Base-by-base conservation (phyloP, 2,329 filamentous ascomycete species). In the Periconia digitata region DNA sequence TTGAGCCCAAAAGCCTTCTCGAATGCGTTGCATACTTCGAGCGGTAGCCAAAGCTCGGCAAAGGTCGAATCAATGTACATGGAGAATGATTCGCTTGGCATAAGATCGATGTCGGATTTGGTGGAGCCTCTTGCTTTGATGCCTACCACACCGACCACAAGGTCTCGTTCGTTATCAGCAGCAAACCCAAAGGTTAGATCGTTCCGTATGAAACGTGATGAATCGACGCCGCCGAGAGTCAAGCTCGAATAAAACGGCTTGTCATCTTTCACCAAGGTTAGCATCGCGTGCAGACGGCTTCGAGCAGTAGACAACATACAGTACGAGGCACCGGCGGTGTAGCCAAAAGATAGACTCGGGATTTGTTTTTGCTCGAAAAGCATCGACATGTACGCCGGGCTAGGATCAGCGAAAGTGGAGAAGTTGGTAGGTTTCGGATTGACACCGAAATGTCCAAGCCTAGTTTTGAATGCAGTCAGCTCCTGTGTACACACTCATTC, bases 301-400 rank as follows among this genome's bases (percentile, higher is more conserved):
- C 5, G 23, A 13, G 8, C 18, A 7, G 29, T 16, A 16, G 29
- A 13, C 15, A 20, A 70, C 80, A 66, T 73, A 85, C 85, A 79
- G 62, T 90, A 90, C 52, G 80, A 79, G n/a, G 86, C 86, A 15
- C 88, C 88, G 35, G 87, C 87, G 3, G 87, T 90, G 66, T 85
- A 91, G 43, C 85, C 86, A 64, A 87, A 90, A 36, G 85, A 88
- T 53, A 89, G 77, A 64, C 87, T 90, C 1, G 86, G 84, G 40
- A 90, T 87, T 48, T 72, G 74, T 8, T 80, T 80, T 39, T 67
- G 60, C 10, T 77, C 69, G 61, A 84, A 79, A 37, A 87, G 80
- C 43, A 60, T 54, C 1, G 68, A 69, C 64, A 78, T 72, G 54
- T 72, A 86, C 72, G 62, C 85, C 70, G 56, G 80, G 72, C 61